Evolutionary conservation across 768 basidiomycete genomes (phyloP).

Genomic region (Pulveroboletus frians): DNA sequence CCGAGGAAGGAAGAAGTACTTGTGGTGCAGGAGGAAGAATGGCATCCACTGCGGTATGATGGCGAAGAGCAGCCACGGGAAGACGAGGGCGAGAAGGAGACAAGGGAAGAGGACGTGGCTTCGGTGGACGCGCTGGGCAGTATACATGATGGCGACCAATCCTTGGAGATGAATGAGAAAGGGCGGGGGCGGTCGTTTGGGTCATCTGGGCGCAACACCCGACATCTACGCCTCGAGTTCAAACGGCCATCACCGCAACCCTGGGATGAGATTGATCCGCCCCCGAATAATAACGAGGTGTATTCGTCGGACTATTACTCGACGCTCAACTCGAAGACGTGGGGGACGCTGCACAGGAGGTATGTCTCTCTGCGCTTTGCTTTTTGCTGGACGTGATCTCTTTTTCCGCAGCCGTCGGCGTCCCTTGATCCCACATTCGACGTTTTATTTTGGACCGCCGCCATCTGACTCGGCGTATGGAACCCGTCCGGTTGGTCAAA

Average conservation of each 20-base stretch:
- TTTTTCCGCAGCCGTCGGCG: slow-evolving; percentile 33
- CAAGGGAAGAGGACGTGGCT: background rate
- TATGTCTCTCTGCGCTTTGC: slow-evolving; percentile 25
- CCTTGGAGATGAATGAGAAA: slow-evolving; percentile 24
- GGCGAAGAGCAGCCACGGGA: slow-evolving; percentile 11
- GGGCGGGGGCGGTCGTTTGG: slow-evolving; percentile 21
- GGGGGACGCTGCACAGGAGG: slow-evolving; percentile 40
- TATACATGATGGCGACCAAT: slow-evolving; percentile 3
- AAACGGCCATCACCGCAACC: slow-evolving; percentile 54
- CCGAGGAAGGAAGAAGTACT: slow-evolving; percentile 20
- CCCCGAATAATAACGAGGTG: slow-evolving; percentile 35
- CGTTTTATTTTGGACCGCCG: slow-evolving; percentile 83
- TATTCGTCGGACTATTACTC: slow-evolving; percentile 38
- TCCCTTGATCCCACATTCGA: slow-evolving; percentile 64
- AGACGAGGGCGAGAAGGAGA: slow-evolving; percentile 2
- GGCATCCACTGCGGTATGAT: slow-evolving; percentile 22
- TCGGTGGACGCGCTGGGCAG: slow-evolving; percentile 12
- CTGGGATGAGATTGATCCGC: slow-evolving; percentile 59
- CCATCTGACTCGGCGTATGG: slow-evolving; percentile 75
- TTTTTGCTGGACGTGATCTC: slow-evolving; percentile 6
- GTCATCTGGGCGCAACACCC: slow-evolving; percentile 26
- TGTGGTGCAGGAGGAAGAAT: slow-evolving; percentile 22
- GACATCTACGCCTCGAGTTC: slow-evolving; percentile 47
- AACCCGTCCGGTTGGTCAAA: slow-evolving; percentile 72
- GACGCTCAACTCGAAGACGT: slow-evolving; percentile 39